These are phyloP conservation scores for Corynascus novoguineensis DNA, from an alignment of 495 filamentous ascomycete genomes.

Conservation along the genomic window DNA sequence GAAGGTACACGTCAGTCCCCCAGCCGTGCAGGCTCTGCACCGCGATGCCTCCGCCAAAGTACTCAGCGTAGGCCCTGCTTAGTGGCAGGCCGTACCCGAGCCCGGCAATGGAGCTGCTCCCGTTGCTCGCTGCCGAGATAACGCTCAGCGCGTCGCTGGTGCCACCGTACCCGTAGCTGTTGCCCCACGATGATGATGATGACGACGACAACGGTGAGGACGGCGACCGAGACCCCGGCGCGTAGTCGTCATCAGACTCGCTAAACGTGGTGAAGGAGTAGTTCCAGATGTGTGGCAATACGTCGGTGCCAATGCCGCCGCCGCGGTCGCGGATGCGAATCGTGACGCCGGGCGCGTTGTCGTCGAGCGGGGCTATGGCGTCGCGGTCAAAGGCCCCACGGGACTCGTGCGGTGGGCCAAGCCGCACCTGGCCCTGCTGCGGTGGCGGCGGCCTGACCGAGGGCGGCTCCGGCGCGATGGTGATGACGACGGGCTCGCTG, in stretches of 20 bases:
- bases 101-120: slow-evolving; percentile 75
- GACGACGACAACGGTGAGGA: neutral
- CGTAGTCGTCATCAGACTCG: slow-evolving; percentile 55
- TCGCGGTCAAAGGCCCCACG: slow-evolving; percentile 42
- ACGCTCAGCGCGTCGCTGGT: slow-evolving; percentile 61
- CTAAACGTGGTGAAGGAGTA: slow-evolving; percentile 95
- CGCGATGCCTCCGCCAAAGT: slow-evolving; percentile 93
- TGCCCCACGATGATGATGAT: neutral
- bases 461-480: slow-evolving; percentile 80
- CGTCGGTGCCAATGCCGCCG: slow-evolving; percentile 79
- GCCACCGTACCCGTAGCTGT: slow-evolving; percentile 1
- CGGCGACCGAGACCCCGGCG: slow-evolving; percentile 19
- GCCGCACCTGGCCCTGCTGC: slow-evolving; percentile 58
- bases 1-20: slow-evolving; percentile 63
- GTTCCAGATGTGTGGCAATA: slow-evolving; percentile 83
- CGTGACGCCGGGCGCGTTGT: slow-evolving; percentile 76
- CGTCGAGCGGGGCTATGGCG: slow-evolving; percentile 52
- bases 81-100: slow-evolving; percentile 90
- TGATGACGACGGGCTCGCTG: slow-evolving; percentile 79
- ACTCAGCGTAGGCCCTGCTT: slow-evolving; percentile 92
- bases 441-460: neutral
- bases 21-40: slow-evolving; percentile 94
- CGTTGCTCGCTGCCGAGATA: slow-evolving; percentile 61
- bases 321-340: slow-evolving; percentile 94
- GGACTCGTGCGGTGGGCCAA: slow-evolving; percentile 62